Evolutionary conservation across 2,329 filamentous ascomycete genomes (phyloP), one percentile per base, ranked within the genome.

Genomic region (Colletotrichum orbiculare): DNA sequence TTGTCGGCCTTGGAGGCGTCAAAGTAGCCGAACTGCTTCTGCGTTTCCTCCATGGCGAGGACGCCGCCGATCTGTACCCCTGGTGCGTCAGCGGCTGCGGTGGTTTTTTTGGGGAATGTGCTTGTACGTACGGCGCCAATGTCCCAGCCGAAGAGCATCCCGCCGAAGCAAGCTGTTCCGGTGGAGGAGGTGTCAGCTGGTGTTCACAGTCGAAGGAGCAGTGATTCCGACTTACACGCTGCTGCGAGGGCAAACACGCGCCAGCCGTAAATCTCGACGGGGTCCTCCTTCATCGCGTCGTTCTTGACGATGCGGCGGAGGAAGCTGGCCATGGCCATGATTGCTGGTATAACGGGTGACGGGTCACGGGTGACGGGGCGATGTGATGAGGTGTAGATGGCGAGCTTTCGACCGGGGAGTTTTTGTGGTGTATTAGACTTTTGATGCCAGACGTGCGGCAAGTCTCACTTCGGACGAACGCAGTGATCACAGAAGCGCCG

Each of bases 181-280:
- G 9, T 10, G 33, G 25, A 46, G 35, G 17, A 35, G 12, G n/a
- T 15, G 35, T 41, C 9, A 52, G 47, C 10, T n/a, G 15, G n/a
- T 37, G 15, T 25, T 3, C 6, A 15, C n/a, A 9, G 15, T 37
- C 17, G 35, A 0, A 25, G 38, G 13, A 8, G 6, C 3, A 8
- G 4, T 5, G 33, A 10, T 10, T 11, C n/a, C n/a, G 33, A 64
- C 79, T 66, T 57, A 81, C 83, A 68, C 64, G 87, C 88, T 72
- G 82, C 87, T 53, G 87, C 88, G 69, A 91, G 80, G 61, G 83
- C 83, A 68, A 89, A 87, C 35, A 90, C 87, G 60, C 89, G 84
- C 89, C 89, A 91, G 72, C 88, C 88, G 77, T 91, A 91, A 64
- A 91, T 88, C 73, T 90, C 85, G 17, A 83, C 81, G 15, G 89